Percentiles rank a stretch among this genome's conserved stretches.
Evolutionary conservation across 2,329 filamentous ascomycete genomes (phyloP).

Genomic region (Pyricularia sp.): DNA sequence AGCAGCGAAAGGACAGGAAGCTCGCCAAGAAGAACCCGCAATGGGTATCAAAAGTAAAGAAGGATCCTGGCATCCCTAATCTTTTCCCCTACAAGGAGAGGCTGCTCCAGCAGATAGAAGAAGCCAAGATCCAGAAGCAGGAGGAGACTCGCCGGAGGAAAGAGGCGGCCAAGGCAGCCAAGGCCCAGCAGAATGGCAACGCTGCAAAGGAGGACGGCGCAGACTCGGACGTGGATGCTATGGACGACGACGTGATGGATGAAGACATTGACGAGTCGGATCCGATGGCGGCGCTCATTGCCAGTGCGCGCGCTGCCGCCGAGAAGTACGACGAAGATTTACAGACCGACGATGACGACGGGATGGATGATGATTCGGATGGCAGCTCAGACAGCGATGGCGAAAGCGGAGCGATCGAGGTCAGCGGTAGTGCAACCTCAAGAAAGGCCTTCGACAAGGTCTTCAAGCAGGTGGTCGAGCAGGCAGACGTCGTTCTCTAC

Average conservation of each 20-base stretch:
- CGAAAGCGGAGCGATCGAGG: conserved; percentile 35
- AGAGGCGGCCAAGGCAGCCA: conserved; percentile 58
- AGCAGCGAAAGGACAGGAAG: conserved; percentile 84
- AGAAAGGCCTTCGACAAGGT: conserved; percentile 88
- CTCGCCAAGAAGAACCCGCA: conserved; percentile 89
- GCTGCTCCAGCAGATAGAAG: conserved; percentile 87
- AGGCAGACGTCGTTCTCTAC: conserved; percentile 83
- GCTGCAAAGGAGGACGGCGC: conserved; percentile 2
- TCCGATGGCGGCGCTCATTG: conserved; percentile 83
- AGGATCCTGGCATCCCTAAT: conserved; percentile 95
- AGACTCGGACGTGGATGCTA: conserved; percentile 28
- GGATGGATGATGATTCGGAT: conserved; percentile 25
- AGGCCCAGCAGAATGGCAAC: conserved; percentile 30
- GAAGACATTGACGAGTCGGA: conserved; percentile 58
- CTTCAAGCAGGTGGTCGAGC: conserved; percentile 84
- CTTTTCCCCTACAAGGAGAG: conserved; percentile 96
- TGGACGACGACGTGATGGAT: conserved; percentile 39
- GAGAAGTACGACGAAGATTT: conserved; percentile 58
- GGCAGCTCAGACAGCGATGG: conserved; percentile 42
- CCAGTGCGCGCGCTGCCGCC: conserved; percentile 68
- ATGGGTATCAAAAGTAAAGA: conserved; percentile 92
- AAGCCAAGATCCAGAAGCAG: conserved; percentile 65
- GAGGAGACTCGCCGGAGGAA: conserved; percentile 61
- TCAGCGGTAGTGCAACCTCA: conserved; percentile 47
- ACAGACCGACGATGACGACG: conserved; percentile 44